A percentile compares a stretch with the other conserved stretches of the same genome.
Evolutionary conservation across 495 filamentous ascomycete genomes (phyloP).

Genomic region (Aspergillus biplanus): DNA sequence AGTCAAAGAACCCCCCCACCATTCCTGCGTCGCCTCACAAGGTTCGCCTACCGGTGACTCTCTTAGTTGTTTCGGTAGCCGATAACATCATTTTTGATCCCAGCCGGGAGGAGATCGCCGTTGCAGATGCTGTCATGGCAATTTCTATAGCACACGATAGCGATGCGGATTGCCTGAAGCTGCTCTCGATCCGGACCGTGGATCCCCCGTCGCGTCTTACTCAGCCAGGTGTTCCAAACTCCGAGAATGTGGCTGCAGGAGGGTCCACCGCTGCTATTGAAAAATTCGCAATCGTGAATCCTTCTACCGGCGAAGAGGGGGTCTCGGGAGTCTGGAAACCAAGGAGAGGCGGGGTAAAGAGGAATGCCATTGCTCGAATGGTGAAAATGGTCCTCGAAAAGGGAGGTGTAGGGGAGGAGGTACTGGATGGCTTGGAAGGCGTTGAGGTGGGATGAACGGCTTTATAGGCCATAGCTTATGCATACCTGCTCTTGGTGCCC

Average conservation of each 20-base stretch:
- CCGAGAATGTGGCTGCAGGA: constrained; percentile 66
- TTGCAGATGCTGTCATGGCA: constrained; percentile 85
- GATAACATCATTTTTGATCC: constrained; percentile 95
- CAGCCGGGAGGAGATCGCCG: constrained; percentile 83
- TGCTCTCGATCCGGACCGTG: constrained; percentile 69
- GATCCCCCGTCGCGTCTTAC: constrained; percentile 74
- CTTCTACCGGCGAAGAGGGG: constrained; percentile 51
- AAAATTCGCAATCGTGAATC: constrained; percentile 31
- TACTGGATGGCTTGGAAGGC: constrained; percentile 74
- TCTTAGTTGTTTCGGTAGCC: constrained; percentile 85
- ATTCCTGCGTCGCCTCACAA: constrained; percentile 26
- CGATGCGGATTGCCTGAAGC: constrained; percentile 41
- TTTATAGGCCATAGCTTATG: neutral
- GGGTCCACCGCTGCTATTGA: constrained; percentile 40
- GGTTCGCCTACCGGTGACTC: constrained; percentile 75
- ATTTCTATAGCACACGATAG: constrained; percentile 62
- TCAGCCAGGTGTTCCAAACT: constrained; percentile 68
- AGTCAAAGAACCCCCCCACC: constrained; percentile 8
- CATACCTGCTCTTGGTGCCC: neutral
- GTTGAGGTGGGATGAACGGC: constrained; percentile 43
- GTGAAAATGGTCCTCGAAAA: constrained; percentile 65
- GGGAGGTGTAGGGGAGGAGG: constrained; percentile 83
- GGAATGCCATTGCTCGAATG: constrained; percentile 66
- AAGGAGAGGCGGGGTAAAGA: constrained; percentile 73
- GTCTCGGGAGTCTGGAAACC: constrained; percentile 79